phyloP scores from a whole-genome alignment of 257 asterid genomes.

The Jaltomata sinuosa region DNA sequence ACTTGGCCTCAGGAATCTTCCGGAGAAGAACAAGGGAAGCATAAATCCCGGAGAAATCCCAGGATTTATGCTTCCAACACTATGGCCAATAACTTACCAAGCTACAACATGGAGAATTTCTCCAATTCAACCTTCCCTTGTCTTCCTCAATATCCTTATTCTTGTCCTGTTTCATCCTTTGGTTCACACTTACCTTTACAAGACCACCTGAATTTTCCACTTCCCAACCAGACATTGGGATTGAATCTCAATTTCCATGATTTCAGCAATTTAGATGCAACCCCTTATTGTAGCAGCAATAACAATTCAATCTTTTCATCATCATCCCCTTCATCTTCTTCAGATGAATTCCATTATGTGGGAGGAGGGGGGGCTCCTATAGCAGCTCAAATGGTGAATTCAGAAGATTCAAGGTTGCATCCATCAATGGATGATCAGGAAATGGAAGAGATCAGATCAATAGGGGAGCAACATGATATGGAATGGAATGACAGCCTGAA shows the following conservation, averaged over 20 bases:
- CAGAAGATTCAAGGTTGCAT: conserved; percentile 46
- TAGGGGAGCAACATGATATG: conserved; percentile 82
- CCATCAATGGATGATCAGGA: conserved; percentile 78
- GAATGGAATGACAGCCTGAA: conserved; percentile 91
- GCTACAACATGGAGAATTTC: conserved; percentile 23
- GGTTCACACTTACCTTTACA: conserved; percentile 37
- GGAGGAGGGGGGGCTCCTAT: conserved; percentile 12
- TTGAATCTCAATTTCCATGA: conserved; percentile 87
- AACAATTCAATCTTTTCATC: conserved; percentile 46
- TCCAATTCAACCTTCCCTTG: conserved; percentile 31
- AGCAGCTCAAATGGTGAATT: conserved; percentile 17
- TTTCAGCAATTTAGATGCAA: conserved; percentile 45
- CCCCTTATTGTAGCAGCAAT: conserved; percentile 18
- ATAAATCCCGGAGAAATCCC: conserved; percentile 56
- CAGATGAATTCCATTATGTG: conserved; percentile 42
- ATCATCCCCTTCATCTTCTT: conserved; percentile 53
- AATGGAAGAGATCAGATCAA: conserved; percentile 86
- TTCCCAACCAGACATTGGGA: conserved; percentile 85
- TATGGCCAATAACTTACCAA: conserved; percentile 17
- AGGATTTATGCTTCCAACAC: conserved; percentile 54
- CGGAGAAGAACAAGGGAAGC: conserved; percentile 39
- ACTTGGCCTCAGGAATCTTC: conserved; percentile 24
- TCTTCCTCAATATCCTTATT: conserved; percentile 35
- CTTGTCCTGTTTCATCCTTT: conserved; percentile 43
- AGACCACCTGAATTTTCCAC: conserved; percentile 55